Evolutionary conservation across 225 moss, liverwort and hornwort species (phyloP).

Genomic region (Rhytidiadelphus loreus): DNA sequence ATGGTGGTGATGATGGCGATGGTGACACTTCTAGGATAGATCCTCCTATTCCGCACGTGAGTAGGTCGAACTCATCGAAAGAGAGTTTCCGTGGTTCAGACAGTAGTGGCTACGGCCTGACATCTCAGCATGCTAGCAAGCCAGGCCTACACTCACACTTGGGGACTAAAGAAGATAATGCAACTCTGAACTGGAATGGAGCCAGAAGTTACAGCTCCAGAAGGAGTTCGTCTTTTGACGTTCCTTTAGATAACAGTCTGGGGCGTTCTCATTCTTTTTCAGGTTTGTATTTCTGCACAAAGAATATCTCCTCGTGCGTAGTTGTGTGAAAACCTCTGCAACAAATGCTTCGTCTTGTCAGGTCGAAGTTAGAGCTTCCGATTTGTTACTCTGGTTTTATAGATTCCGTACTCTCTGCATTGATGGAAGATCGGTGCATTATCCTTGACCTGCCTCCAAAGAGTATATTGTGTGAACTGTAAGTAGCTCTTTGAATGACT

Average conservation of each 20-base stretch:
- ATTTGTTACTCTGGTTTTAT: background rate
- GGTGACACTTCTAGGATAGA: slow-evolving; percentile 73
- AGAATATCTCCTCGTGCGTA: background rate
- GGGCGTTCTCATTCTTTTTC: slow-evolving; percentile 51
- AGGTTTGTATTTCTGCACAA: slow-evolving; percentile 21
- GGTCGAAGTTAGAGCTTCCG: background rate
- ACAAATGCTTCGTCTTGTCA: background rate
- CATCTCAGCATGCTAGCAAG: slow-evolving; percentile 32
- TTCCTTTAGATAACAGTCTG: slow-evolving; percentile 30
- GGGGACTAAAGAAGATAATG: slow-evolving; percentile 36
- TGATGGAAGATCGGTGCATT: background rate
- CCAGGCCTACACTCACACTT: slow-evolving; percentile 15
- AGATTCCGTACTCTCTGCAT: background rate
- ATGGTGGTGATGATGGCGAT: slow-evolving; percentile 36
- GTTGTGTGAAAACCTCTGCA: background rate
- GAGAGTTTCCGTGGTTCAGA: slow-evolving; percentile 42
- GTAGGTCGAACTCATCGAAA: slow-evolving; percentile 42
- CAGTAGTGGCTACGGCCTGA: slow-evolving; percentile 33
- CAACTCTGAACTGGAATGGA: slow-evolving; percentile 39
- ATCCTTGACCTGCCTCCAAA: background rate
- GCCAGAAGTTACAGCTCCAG: slow-evolving; percentile 43
- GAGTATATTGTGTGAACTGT: background rate
- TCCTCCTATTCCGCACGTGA: slow-evolving; percentile 31
- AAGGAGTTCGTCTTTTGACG: slow-evolving; percentile 44
- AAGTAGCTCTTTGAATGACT: background rate